phyloP scores from a whole-genome alignment of 495 filamentous ascomycete species.

The Aspergillus egyptiacus region DNA sequence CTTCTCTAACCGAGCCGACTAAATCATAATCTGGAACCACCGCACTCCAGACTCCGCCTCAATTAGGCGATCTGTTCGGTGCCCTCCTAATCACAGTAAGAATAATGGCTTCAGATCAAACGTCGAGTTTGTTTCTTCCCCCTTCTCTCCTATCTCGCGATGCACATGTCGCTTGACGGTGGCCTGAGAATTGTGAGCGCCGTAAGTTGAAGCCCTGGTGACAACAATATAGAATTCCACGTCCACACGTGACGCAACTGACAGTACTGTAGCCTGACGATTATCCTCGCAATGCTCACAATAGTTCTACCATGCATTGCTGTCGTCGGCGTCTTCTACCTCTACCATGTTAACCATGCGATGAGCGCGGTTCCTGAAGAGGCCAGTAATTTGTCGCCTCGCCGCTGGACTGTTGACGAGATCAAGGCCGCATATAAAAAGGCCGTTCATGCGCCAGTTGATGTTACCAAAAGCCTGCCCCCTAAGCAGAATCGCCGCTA shows the following conservation, averaged over 20 bases:
- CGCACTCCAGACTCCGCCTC: neutral
- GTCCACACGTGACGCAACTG: too few relatives aligned
- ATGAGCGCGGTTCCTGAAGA: slow-evolving; percentile 45
- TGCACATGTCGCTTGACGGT: neutral
- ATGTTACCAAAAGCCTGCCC: slow-evolving; percentile 44
- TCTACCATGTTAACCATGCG: slow-evolving; percentile 47
- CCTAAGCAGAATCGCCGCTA: slow-evolving; percentile 50
- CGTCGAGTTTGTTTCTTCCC: neutral
- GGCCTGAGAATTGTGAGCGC: neutral
- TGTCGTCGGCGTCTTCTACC: slow-evolving; percentile 34
- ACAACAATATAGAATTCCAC: neutral
- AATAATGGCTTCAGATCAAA: neutral
- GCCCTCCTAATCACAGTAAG: neutral
- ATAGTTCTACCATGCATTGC: slow-evolving; percentile 13
- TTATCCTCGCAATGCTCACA: slow-evolving; percentile 9
- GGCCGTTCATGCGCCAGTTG: slow-evolving; percentile 37
- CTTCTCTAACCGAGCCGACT: slow-evolving; percentile 17
- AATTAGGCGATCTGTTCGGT: neutral
- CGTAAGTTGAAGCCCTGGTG: neutral
- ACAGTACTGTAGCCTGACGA: neutral
- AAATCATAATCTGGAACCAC: slow-evolving; percentile 9
- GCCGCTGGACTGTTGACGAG: slow-evolving; percentile 48
- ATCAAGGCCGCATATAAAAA: slow-evolving; percentile 44
- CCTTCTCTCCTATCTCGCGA: neutral
- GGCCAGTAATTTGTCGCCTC: slow-evolving; percentile 35